phyloP scores from a whole-genome alignment of 2,329 filamentous ascomycete genomes.

The Aureobasidium sp. region DNA sequence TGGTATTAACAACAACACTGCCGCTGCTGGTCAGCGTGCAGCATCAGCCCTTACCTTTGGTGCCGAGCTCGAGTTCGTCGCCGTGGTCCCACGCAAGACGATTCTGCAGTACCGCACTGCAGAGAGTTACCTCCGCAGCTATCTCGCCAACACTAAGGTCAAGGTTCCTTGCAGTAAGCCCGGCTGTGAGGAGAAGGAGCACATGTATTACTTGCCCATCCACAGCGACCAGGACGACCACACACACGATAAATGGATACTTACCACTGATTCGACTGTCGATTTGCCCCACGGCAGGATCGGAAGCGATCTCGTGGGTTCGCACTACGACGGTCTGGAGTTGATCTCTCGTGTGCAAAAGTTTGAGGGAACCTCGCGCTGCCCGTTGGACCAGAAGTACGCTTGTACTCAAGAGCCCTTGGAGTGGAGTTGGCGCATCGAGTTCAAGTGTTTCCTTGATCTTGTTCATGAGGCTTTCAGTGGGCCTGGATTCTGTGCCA shows the following conservation, averaged over 20 bases:
- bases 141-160: neutral
- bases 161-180: neutral
- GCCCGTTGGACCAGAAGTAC: neutral
- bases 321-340: neutral
- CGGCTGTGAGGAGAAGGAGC: neutral
- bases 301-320: neutral
- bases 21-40: conserved; percentile 6
- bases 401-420: neutral
- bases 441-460: neutral
- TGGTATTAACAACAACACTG: neutral
- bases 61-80: neutral
- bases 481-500: neutral
- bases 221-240: neutral
- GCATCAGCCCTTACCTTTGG: neutral
- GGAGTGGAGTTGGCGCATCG: neutral
- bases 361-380: neutral
- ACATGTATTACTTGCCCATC: neutral
- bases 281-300: neutral
- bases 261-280: neutral
- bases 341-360: neutral
- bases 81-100: neutral
- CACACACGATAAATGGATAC: neutral
- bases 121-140: neutral
- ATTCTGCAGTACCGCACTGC: neutral
- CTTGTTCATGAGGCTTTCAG: neutral